These are phyloP conservation scores for Diplodia mutila DNA, from an alignment of 2,329 filamentous ascomycete species.

Conservation along the genomic window DNA sequence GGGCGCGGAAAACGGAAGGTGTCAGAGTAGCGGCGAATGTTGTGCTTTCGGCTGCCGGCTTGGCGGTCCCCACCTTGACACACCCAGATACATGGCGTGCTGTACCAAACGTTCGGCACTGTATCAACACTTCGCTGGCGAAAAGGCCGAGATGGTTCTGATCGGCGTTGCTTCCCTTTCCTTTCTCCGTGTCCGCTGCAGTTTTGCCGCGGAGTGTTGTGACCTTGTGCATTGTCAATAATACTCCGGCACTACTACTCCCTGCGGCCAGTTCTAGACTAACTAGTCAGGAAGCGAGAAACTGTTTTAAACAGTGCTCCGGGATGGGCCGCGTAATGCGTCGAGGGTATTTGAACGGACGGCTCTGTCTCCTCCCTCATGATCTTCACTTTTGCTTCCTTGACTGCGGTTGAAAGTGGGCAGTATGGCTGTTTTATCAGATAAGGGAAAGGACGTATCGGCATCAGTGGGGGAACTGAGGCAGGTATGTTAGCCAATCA, in stretches of 20 bases:
- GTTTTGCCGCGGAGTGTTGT: not conserved
- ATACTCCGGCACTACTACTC: too few species aligned
- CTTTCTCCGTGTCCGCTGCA: not conserved
- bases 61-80: not conserved
- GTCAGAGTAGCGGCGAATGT: conserved; percentile 11
- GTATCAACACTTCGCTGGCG: not conserved
- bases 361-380: too few species aligned
- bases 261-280: too few species aligned
- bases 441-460: not conserved
- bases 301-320: not conserved
- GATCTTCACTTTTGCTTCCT: not conserved
- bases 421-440: not conserved
- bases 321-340: not conserved
- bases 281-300: not conserved
- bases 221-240: not conserved
- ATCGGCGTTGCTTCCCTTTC: not conserved
- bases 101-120: not conserved
- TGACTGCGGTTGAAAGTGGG: not conserved
- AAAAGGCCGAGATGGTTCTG: not conserved
- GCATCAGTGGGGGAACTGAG: not conserved
- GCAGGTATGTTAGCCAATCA: not conserved
- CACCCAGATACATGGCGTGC: not conserved
- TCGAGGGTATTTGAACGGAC: not conserved
- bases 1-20: not conserved
- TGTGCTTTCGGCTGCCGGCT: conserved; percentile 4